Percentiles rank a stretch among this genome's conserved stretches.
These are phyloP conservation scores for Immersiporthe knoxdaviesiana DNA, from an alignment of 2,329 filamentous ascomycete genomes.

Conservation along the genomic window DNA sequence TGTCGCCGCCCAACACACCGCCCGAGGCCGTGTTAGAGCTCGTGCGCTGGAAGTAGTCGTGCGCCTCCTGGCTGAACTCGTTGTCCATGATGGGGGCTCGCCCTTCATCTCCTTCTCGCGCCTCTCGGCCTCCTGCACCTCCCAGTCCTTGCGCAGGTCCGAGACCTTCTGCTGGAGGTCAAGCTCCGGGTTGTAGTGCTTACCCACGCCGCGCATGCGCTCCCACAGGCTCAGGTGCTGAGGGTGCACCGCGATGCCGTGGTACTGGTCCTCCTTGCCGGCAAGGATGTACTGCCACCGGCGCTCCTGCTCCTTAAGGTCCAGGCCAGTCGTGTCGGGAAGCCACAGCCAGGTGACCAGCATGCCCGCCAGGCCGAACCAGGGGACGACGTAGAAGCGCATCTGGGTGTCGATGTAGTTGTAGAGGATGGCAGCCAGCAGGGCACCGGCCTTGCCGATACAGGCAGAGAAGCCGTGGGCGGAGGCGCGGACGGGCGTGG, in stretches of 20 bases:
- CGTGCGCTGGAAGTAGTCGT: conserved; percentile 55
- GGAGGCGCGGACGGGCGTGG: conserved; percentile 87
- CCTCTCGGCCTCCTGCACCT: conserved; percentile 51
- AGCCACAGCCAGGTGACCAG: conserved; percentile 83
- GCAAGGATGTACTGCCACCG: conserved; percentile 86
- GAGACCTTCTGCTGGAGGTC: conserved; percentile 85
- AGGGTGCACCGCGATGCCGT: conserved; percentile 89
- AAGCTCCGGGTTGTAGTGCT: conserved; percentile 78
- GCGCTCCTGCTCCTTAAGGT: conserved; percentile 96
- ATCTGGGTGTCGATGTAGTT: conserved; percentile 87
- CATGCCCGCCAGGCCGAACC: conserved; percentile 90
- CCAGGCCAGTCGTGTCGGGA: conserved; percentile 94
- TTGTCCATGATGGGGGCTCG: conserved; percentile 44
- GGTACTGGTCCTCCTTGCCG: conserved; percentile 80
- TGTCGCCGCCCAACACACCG: conserved; percentile 20
- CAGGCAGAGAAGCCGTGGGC: conserved; percentile 96
- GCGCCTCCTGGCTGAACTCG: conserved; percentile 56
- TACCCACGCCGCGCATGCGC: conserved; percentile 75
- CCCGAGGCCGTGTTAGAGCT: conserved; percentile 25
- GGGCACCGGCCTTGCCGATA: conserved; percentile 83
- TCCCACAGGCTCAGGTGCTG: conserved; percentile 90
- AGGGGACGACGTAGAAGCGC: conserved; percentile 91
- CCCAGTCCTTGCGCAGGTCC: conserved; percentile 74
- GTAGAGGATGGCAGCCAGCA: conserved; percentile 86
- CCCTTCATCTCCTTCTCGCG: conserved; percentile 53